Conservation (phyloP, 2,329 filamentous ascomycete genomes). For the Apiospora phragmitis region DNA sequence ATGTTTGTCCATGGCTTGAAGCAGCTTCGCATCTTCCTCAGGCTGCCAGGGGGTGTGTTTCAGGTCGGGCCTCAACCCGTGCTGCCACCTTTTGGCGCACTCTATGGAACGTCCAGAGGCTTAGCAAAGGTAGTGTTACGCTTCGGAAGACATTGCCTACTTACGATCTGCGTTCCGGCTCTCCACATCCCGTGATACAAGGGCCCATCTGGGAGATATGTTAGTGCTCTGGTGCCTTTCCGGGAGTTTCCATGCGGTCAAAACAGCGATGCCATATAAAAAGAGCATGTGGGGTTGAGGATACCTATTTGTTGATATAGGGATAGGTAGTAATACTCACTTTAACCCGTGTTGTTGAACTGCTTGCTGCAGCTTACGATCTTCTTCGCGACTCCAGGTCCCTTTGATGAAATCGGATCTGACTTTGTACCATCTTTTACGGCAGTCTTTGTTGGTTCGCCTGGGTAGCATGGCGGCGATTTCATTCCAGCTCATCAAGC, state of each 20-base stretch:
- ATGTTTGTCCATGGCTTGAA: background rate
- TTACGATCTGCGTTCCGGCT: slow-evolving; percentile 8
- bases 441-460: slow-evolving; percentile 11
- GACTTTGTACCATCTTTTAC: slow-evolving; percentile 9
- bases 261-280: too few relatives aligned
- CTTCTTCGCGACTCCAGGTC: slow-evolving; percentile 3
- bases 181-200: background rate
- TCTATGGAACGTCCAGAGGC: background rate
- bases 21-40: background rate
- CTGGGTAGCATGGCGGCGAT: background rate
- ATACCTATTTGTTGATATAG: background rate
- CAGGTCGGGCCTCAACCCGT: background rate
- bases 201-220: background rate
- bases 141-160: background rate
- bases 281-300: background rate
- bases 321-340: background rate
- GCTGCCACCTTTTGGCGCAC: slow-evolving; percentile 7
- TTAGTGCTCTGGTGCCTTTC: background rate
- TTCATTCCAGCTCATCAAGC: slow-evolving; percentile 3
- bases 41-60: slow-evolving; percentile 5
- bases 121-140: background rate
- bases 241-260: background rate
- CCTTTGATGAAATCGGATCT: background rate
- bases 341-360: background rate
- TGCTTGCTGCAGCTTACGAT: background rate